phyloP scores from a whole-genome alignment of 83 land plant genomes.

The Picea mariana region DNA sequence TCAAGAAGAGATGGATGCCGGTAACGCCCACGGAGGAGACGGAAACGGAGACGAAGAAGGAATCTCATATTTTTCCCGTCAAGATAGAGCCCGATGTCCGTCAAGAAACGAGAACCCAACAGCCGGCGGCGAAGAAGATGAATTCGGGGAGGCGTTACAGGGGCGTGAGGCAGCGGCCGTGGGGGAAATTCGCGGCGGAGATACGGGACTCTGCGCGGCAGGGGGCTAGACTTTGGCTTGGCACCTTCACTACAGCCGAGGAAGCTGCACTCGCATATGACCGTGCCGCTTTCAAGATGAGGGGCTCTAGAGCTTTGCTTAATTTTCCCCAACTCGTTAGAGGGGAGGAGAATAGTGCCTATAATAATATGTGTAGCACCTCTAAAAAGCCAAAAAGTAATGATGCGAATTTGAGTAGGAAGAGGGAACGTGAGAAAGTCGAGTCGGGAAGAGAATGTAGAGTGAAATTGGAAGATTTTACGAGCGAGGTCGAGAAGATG shows the following conservation, averaged over 20 bases:
- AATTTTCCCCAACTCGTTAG: background rate
- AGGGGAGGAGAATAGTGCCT: no score
- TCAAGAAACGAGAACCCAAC: no score
- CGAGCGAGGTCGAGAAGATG: no score
- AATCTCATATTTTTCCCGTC: background rate
- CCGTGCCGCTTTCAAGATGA: background rate
- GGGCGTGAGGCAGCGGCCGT: background rate
- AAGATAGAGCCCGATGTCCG: no score
- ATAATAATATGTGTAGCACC: no score
- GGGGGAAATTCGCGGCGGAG: background rate
- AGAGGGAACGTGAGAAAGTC: no score
- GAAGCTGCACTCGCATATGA: constrained; percentile 19
- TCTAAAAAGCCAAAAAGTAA: no score
- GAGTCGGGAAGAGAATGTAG: no score
- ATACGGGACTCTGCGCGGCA: background rate
- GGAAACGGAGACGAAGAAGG: background rate
- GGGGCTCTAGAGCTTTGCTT: background rate
- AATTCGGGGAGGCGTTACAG: background rate
- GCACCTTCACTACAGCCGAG: constrained; percentile 34
- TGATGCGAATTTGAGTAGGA: no score
- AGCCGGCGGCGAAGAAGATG: no score
- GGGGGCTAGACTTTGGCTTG: background rate
- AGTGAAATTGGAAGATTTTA: no score
- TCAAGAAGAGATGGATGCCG: constrained; percentile 17
- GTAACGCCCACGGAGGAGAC: background rate